Conservation (phyloP, 1,284 basidiomycete genomes). For the Thecaphora frezii region DNA sequence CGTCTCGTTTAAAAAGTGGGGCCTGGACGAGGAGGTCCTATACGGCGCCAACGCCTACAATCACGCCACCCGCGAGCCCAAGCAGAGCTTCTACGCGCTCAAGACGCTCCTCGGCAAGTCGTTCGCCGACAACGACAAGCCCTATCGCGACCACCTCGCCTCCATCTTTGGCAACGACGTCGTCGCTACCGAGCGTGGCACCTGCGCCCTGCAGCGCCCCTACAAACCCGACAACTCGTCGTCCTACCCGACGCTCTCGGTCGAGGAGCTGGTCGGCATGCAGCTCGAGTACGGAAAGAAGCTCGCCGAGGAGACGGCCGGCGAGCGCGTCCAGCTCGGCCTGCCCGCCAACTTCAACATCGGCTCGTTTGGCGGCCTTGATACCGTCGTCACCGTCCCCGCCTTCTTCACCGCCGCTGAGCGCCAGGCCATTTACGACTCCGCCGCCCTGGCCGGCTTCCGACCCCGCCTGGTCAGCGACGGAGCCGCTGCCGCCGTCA, state of each 20-base stretch:
- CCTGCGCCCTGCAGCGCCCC: conserved; percentile 34
- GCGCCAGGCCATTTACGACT: conserved; percentile 78
- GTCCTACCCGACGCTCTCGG: conserved; percentile 56
- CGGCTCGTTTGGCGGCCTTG: conserved; percentile 51
- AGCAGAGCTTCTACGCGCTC: conserved; percentile 80
- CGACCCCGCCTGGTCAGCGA: conserved; percentile 85
- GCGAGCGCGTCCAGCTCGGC: conserved; percentile 48
- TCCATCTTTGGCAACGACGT: conserved; percentile 45
- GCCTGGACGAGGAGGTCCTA: conserved; percentile 67
- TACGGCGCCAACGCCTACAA: conserved; percentile 86
- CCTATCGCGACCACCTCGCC: conserved; percentile 21
- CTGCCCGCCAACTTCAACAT: conserved; percentile 40
- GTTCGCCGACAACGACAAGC: conserved; percentile 15
- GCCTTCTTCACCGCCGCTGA: conserved; percentile 65
- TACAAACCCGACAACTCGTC: conserved; percentile 29
- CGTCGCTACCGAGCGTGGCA: conserved; percentile 33
- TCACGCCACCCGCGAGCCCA: conserved; percentile 83
- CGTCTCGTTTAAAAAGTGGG: conserved; percentile 61
- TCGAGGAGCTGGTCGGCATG: conserved; percentile 92
- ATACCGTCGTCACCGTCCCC: conserved; percentile 57
- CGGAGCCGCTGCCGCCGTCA: conserved; percentile 66
- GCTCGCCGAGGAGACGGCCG: conserved; percentile 77
- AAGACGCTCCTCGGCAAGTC: conserved; percentile 77
- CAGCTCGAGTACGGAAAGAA: conserved; percentile 86
- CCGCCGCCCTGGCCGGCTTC: conserved; percentile 85